A percentile compares a stretch with the other conserved stretches of the same genome.
Evolutionary conservation across 192 early-diverging fungal genomes (phyloP).

Genomic region (Coemansia sp.): DNA sequence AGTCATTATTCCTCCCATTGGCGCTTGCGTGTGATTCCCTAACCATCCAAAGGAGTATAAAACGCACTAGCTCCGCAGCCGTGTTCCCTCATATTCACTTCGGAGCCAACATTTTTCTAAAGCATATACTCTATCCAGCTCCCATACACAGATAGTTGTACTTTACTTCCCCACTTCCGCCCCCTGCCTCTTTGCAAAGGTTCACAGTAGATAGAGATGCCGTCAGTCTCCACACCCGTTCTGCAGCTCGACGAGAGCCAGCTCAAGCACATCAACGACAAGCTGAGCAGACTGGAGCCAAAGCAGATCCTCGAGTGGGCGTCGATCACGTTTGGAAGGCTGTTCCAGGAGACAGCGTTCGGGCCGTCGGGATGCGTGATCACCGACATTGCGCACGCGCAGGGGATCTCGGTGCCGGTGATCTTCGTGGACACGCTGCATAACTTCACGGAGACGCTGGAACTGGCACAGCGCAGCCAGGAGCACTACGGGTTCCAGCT

Average conservation of each 20-base stretch:
- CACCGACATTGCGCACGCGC: slow-evolving; percentile 79
- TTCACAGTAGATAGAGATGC: slow-evolving; percentile 11
- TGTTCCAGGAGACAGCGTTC: slow-evolving; percentile 94
- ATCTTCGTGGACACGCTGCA: slow-evolving; percentile 96
- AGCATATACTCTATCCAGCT: neutral
- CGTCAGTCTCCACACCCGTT: slow-evolving; percentile 33
- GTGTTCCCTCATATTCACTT: neutral
- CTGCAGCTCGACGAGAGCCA: slow-evolving; percentile 50
- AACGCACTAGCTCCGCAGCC: neutral
- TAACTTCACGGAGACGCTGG: slow-evolving; percentile 90
- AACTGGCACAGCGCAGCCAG: slow-evolving; percentile 68
- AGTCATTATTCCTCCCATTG: neutral
- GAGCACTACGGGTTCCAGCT: slow-evolving; percentile 69
- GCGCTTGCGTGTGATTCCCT: neutral
- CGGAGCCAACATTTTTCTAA: neutral
- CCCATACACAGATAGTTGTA: neutral
- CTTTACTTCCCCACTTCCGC: neutral
- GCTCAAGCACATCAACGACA: slow-evolving; percentile 74
- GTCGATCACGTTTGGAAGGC: slow-evolving; percentile 68
- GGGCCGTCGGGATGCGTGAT: slow-evolving; percentile 89
- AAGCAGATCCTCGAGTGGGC: slow-evolving; percentile 89
- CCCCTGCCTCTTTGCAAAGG: neutral
- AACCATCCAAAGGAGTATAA: neutral
- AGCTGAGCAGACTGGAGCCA: slow-evolving; percentile 67
- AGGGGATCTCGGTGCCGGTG: slow-evolving; percentile 62